These are phyloP conservation scores for Beta lomatogona DNA, from an alignment of 179 eudicot species.

Conservation along the genomic window DNA sequence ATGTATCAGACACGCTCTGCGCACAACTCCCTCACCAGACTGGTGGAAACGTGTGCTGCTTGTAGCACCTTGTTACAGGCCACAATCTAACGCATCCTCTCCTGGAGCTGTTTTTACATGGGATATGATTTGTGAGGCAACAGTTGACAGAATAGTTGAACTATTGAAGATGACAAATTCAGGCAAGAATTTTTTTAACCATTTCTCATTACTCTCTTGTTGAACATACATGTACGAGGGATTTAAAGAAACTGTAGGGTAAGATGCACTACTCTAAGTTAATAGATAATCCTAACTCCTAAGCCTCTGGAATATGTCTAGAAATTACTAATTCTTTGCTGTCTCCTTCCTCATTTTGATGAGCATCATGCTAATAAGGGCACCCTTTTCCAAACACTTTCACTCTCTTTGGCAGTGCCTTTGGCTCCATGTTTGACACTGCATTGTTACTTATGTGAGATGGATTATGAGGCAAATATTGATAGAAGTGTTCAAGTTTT, in stretches of 20 bases:
- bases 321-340: not conserved
- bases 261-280: not conserved
- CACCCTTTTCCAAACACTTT: not conserved
- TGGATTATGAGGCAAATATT: too few relatives aligned
- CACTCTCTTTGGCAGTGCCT: not conserved
- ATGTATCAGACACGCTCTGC: conserved; percentile 90
- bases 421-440: too few relatives aligned
- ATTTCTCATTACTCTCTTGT: conserved; percentile 5
- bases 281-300: not conserved
- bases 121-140: conserved; percentile 96
- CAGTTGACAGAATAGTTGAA: conserved; percentile 87
- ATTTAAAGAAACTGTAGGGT: not conserved
- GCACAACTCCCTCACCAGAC: conserved; percentile 90
- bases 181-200: conserved; percentile 50
- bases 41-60: conserved; percentile 98
- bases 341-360: not conserved
- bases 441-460: too few relatives aligned
- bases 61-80: conserved; percentile 76
- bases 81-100: conserved; percentile 54
- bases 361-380: not conserved
- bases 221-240: not conserved
- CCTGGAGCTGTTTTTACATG: conserved; percentile 95
- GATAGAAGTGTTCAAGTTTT: not conserved
- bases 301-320: not conserved
- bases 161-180: conserved; percentile 88